Base-by-base conservation (phyloP, 73 alveolate species). In the Paramecium pentaurelia region DNA sequence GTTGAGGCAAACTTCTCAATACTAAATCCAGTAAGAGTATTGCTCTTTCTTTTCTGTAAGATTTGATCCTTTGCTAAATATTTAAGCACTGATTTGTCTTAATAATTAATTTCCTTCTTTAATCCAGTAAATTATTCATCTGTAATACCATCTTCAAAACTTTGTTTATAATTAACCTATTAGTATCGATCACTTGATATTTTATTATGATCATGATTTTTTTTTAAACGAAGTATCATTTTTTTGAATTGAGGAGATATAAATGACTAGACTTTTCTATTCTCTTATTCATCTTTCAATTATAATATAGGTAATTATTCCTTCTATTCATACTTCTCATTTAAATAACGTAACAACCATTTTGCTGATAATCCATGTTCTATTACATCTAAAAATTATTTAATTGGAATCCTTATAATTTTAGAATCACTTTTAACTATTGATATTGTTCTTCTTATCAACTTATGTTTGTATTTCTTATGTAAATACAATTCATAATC, bases 401-500 rank as follows among this genome's bases (percentile, higher is more conserved):
- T 30, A 9, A 75, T 36, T 0, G 88, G 88, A 27, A 80, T 80
- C 49, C 44, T 42, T 20, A 80, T 42, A 11, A 80, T 25, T 47
- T 12, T 80, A 11, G 91, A 32, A 16, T 22, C 44, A 42, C 47
- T 28, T 45, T 80, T 80, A 45, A 44, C 73, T 27, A 80, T 80
- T 32, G 91, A 71, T 45, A 18, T 42, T 4, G 77, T 45, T 80
- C 25, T 80, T 64, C 91, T 80, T 22, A 40, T 80, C n/a, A 22
- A 80, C 6, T 22, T 18, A 5, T 54, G 32, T 3, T 54, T 54
- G 32, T 54, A 54, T 54, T 54, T 54, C 70, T 54, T 54, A 54
- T 80, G n/a, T 44, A 80, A 32, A 47, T 32, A 80, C 38, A 37
- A 73, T 80, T 80, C 91, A 49, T 80, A 80, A 44, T 80, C 91